These are phyloP conservation scores for Parastagonospora nodorum DNA, from an alignment of 2,329 filamentous ascomycete genomes.

Conservation along the genomic window DNA sequence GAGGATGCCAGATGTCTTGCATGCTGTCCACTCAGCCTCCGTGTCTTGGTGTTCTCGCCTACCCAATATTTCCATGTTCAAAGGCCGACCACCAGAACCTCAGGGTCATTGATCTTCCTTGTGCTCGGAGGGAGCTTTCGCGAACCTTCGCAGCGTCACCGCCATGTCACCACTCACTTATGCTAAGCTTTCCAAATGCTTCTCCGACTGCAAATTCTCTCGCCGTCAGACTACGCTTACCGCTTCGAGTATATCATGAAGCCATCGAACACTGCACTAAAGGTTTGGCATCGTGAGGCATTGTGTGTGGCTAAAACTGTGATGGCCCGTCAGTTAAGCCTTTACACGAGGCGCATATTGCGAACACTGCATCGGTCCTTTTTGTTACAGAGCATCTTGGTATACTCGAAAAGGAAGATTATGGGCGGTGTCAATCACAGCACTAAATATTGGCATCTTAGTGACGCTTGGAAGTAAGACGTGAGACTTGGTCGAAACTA, in stretches of 20 bases:
- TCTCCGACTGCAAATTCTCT: not conserved
- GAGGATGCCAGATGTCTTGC: not conserved
- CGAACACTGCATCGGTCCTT: not conserved
- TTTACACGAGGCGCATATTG: constrained; percentile 1
- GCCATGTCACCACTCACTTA: not conserved
- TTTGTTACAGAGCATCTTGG: not conserved
- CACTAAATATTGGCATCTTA: constrained; percentile 13
- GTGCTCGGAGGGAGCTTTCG: too few relatives aligned
- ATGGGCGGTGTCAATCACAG: constrained; percentile 6
- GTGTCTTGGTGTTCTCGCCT: not conserved
- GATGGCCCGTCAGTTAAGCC: not conserved
- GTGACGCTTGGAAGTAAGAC: too few relatives aligned
- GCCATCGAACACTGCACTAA: constrained; percentile 19
- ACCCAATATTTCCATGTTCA: too few relatives aligned
- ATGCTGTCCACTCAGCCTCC: not conserved
- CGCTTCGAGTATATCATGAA: constrained; percentile 5
- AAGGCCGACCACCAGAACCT: too few relatives aligned
- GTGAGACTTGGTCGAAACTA: too few relatives aligned
- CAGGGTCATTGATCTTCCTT: too few relatives aligned
- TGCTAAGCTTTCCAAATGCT: constrained; percentile 5
- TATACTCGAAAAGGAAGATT: constrained; percentile 4
- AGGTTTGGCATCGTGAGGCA: constrained; percentile 12
- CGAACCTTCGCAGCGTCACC: constrained; percentile 1
- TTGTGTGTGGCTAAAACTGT: constrained; percentile 8
- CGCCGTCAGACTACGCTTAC: constrained; percentile 1